phyloP scores from a whole-genome alignment of 2,329 filamentous ascomycete genomes.

The Nigrospora sphaerica region DNA sequence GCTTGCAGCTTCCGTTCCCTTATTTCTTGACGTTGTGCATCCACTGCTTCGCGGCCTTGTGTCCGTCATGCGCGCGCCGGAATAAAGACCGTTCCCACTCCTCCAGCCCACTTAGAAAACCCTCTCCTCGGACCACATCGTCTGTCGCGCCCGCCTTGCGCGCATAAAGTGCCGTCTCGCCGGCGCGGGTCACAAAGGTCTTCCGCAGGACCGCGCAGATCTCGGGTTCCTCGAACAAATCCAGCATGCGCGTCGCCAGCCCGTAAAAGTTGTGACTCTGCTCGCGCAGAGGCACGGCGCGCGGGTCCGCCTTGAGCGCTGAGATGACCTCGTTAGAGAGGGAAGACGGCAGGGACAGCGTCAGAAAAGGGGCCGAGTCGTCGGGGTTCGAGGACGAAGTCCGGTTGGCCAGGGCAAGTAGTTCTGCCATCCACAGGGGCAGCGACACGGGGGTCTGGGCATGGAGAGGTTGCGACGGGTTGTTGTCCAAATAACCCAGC shows the following conservation, averaged over 20 bases:
- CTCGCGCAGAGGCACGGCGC: conserved; percentile 74
- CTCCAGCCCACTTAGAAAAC: conserved; percentile 83
- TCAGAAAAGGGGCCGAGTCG: conserved; percentile 54
- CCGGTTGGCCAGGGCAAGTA: conserved; percentile 67
- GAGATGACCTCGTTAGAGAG: conserved; percentile 77
- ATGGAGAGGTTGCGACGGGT: conserved; percentile 64
- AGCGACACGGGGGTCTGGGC: conserved; percentile 73
- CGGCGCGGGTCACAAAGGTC: conserved; percentile 75
- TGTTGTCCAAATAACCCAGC: conserved; percentile 85
- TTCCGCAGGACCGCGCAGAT: conserved; percentile 69
- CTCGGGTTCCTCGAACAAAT: conserved; percentile 76
- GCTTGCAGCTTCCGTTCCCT: neutral
- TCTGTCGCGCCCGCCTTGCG: conserved; percentile 70
- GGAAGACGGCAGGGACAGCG: conserved; percentile 73
- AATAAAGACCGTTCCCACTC: conserved; percentile 81
- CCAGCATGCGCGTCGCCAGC: conserved; percentile 76
- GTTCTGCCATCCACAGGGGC: conserved; percentile 90
- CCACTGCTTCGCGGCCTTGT: conserved; percentile 64
- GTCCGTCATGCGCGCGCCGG: conserved; percentile 65
- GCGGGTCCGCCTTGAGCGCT: conserved; percentile 83
- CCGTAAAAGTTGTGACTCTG: conserved; percentile 85
- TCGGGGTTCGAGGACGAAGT: conserved; percentile 25
- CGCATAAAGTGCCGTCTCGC: conserved; percentile 81
- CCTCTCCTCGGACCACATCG: conserved; percentile 52
- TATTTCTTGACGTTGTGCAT: conserved; percentile 52